These are phyloP conservation scores for Heterobasidion irregulare DNA, from an alignment of 1,284 basidiomycete genomes.

Conservation along the genomic window DNA sequence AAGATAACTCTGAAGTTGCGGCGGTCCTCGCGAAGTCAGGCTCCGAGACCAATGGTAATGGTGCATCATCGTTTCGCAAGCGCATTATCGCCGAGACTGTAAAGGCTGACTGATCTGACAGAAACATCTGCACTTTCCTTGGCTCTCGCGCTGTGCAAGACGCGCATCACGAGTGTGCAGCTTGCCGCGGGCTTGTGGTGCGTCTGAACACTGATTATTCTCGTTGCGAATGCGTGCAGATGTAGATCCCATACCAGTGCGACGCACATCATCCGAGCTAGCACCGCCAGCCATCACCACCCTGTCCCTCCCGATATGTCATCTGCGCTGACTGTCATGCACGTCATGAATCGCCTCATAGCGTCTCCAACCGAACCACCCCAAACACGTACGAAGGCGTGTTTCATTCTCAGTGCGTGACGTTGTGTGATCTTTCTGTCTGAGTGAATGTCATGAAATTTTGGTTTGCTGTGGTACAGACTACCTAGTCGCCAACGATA, in stretches of 20 bases:
- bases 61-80: constrained; percentile 15
- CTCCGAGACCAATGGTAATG: constrained; percentile 25
- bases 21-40: constrained; percentile 31
- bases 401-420: constrained; percentile 59
- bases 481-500: constrained; percentile 64
- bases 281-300: constrained; percentile 8
- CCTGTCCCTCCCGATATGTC: constrained; percentile 28
- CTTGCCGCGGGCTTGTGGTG: constrained; percentile 65
- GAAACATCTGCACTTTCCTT: constrained; percentile 22
- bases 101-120: neutral
- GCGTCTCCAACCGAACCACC: constrained; percentile 30
- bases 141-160: constrained; percentile 43
- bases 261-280: constrained; percentile 49
- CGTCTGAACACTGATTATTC: constrained; percentile 7
- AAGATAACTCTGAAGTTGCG: constrained; percentile 54
- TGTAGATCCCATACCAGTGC: constrained; percentile 27
- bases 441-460: neutral
- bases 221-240: neutral
- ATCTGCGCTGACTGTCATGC: constrained; percentile 46
- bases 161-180: constrained; percentile 48
- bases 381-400: constrained; percentile 47
- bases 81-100: neutral
- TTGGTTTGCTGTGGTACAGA: constrained; percentile 31
- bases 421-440: neutral
- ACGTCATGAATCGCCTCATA: constrained; percentile 53